Base-by-base conservation (phyloP, 2,329 filamentous ascomycete species). In the Coniochaeta pulveracea region DNA sequence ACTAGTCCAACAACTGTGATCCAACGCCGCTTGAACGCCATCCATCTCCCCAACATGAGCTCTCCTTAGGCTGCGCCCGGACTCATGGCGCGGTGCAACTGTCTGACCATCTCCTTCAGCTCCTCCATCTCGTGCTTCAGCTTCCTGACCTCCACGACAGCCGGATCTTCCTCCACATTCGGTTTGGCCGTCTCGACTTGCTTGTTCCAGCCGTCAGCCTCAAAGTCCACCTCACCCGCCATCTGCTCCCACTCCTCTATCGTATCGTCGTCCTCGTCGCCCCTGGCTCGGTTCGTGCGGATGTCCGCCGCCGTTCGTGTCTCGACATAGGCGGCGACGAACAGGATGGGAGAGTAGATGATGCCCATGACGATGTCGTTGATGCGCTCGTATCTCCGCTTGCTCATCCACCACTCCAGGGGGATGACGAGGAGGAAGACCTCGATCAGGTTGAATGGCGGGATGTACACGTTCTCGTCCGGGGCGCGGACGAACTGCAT, bases 401-500 rank as follows among this genome's bases (percentile, higher is more conserved):
- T 72, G n/a, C 73, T 61, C 65, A 98, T 69, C 91, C 89, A 98
- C 91, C 91, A 98, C 62, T 96, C 91, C 34, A 93, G 79, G 1
- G 84, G 84, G 0, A 93, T 50, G 24, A 82, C 72, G 3, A 95
- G 70, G 39, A 73, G 63, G 40, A 94, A 66, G 12, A 96, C 77
- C 54, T 98, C 91, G 39, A 98, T 72, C 3, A 98, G 68, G 54
- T 98, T 98, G 58, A 98, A 83, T 0, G 91, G 91, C 1, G 91
- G 79, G 48, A 98, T 94, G 58, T 91, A 98, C 35, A 98, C 91
- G 46, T 98, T 98, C 56, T 98, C 91, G 47, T 98, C 91, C 0
- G 91, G 91, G 0, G 91, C 91, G 31, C 91, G 84, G 12, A 96
- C 85, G 48, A 95, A 98, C 48, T 93, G 86, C 71, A 96, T 85